A percentile compares a stretch with the other conserved stretches of the same genome.
These are phyloP conservation scores for Monilinia laxa DNA, from an alignment of 2,329 filamentous ascomycete genomes.

Conservation along the genomic window DNA sequence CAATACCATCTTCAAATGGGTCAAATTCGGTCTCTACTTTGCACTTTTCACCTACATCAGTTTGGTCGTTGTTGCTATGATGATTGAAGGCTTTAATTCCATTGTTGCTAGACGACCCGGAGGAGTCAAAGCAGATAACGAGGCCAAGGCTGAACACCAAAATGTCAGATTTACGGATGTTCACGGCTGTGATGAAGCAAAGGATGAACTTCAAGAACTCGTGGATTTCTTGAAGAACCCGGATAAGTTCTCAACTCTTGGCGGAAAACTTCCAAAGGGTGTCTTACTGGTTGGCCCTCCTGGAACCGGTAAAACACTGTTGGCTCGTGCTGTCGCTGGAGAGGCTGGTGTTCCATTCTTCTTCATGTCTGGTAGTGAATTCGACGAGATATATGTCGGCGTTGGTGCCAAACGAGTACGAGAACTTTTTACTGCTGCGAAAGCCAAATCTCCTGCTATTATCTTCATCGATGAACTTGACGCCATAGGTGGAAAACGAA, in stretches of 20 bases:
- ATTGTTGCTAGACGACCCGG: slow-evolving; percentile 59
- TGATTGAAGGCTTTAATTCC: slow-evolving; percentile 77
- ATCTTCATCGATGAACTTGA: slow-evolving; percentile 95
- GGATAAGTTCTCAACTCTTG: slow-evolving; percentile 87
- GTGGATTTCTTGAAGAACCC: slow-evolving; percentile 95
- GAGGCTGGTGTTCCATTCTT: slow-evolving; percentile 98
- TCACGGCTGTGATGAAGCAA: slow-evolving; percentile 96
- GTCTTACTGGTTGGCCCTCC: slow-evolving; percentile 92
- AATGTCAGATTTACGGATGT: slow-evolving; percentile 90
- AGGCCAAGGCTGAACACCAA: slow-evolving; percentile 91
- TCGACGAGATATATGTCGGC: slow-evolving; percentile 97
- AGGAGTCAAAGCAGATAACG: slow-evolving; percentile 58
- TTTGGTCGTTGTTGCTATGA: slow-evolving; percentile 74
- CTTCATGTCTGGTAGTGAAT: slow-evolving; percentile 99
- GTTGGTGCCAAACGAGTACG: slow-evolving; percentile 95
- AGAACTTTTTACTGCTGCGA: slow-evolving; percentile 82
- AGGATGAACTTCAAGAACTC: slow-evolving; percentile 94
- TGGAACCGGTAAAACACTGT: slow-evolving; percentile 94
- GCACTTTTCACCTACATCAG: slow-evolving; percentile 75
- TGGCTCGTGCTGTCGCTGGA: slow-evolving; percentile 92
- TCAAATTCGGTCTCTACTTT: slow-evolving; percentile 82
- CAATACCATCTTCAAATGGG: slow-evolving; percentile 81
- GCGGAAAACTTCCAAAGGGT: slow-evolving; percentile 95
- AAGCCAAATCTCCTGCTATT: slow-evolving; percentile 83
- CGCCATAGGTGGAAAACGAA: slow-evolving; percentile 91